Base-by-base conservation (phyloP, 768 basidiomycete species). In the Lentinula lateritia region DNA sequence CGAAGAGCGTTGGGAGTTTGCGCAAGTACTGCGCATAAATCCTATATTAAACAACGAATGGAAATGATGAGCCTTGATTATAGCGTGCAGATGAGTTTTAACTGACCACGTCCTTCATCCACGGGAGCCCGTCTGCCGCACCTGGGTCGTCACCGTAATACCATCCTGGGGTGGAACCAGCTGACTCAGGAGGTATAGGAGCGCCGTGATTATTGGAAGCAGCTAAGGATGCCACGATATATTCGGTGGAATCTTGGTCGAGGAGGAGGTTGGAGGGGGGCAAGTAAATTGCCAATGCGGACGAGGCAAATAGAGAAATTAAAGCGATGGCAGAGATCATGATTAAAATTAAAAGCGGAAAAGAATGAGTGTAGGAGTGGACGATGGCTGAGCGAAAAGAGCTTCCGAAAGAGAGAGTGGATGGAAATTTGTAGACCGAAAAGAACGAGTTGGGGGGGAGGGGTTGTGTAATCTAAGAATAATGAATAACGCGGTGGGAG, bases 131-230 rank as follows among this genome's bases (percentile, higher is more conserved):
- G n/a, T 23, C 36, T 36, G 20, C 61, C 6, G 52, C 38, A 16
- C 57, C 43, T 5, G 58, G 62, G 7, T 61, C 32, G 28, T 64
- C 41, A 20, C 76, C 76, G 58, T 71, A 76, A 65, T 78, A 76
- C 76, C 76, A 78, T 20, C 76, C 75, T 35, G 75, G 75, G 9
- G 63, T 54, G 50, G 67, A 61, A 6, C 67, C 71, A n/a, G 42
- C 42, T 39, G 66, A 20, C 75, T 74, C 74, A 32, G 75, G 76
- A 8, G 73, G 70, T 20, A 69, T 63, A 0, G 75, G 75, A 12
- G 75, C 70, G 35, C 73, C 73, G 52, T 72, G 76, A 52, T 67
- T 59, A 67, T 75, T 75, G 23, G 20, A 6, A 4, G 64, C 60
- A 20, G 61, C 63, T 61, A 64, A 60, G 1, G 46, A 45, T 10